Evolutionary conservation across 2,329 filamentous ascomycete genomes (phyloP).

Genomic region (Metarhizium brunneum): DNA sequence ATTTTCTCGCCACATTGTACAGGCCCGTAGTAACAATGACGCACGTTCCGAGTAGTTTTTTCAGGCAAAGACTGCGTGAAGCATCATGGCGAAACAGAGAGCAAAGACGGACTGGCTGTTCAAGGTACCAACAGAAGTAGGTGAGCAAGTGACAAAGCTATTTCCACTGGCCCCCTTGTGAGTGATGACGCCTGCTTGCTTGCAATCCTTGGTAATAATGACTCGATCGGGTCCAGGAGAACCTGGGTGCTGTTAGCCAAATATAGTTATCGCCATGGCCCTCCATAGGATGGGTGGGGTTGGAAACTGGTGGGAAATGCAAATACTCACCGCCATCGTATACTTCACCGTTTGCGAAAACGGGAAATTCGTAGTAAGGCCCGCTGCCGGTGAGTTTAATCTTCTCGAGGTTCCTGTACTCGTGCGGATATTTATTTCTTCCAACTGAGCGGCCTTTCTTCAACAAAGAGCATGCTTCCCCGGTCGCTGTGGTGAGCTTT

Average conservation of each 20-base stretch:
- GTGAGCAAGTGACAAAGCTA: slow-evolving; percentile 4
- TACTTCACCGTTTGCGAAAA: slow-evolving; percentile 35
- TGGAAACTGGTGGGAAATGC: slow-evolving; percentile 1
- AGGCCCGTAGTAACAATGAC: neutral
- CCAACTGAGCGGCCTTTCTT: slow-evolving; percentile 26
- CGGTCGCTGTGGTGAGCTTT: slow-evolving; percentile 38
- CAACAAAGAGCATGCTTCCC: slow-evolving; percentile 42
- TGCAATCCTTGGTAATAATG: slow-evolving; percentile 44
- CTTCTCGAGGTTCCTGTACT: slow-evolving; percentile 53
- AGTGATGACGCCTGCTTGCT: slow-evolving; percentile 52
- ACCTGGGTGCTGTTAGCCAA: slow-evolving; percentile 24
- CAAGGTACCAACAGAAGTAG: neutral
- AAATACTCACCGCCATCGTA: slow-evolving; percentile 43
- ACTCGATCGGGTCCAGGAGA: slow-evolving; percentile 55
- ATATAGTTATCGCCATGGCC: neutral
- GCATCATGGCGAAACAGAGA: neutral
- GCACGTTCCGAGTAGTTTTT: neutral
- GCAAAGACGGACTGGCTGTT: neutral
- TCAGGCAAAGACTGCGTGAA: neutral
- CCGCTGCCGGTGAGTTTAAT: slow-evolving; percentile 45
- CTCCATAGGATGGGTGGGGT: neutral
- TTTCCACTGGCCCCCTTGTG: slow-evolving; percentile 25
- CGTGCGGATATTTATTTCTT: slow-evolving; percentile 41
- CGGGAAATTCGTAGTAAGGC: slow-evolving; percentile 56
- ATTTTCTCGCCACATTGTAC: neutral